phyloP scores from a whole-genome alignment of 176 grass and related monocot species.

The Eremochloa ophiuroides region DNA sequence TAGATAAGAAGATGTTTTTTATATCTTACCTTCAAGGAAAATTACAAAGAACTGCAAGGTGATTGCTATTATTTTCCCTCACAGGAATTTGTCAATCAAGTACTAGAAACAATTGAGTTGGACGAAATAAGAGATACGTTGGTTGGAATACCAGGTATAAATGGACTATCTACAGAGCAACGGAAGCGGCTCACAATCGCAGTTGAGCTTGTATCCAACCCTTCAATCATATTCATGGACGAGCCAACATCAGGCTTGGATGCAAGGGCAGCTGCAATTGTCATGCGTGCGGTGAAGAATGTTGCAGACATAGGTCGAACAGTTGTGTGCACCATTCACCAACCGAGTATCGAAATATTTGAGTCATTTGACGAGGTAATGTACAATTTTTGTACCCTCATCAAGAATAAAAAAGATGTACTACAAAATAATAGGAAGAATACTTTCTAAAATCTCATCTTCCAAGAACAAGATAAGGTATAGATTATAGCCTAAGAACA shows the following conservation, averaged over 20 bases:
- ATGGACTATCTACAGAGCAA: slow-evolving; percentile 64
- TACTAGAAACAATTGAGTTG: slow-evolving; percentile 70
- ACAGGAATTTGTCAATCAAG: slow-evolving; percentile 69
- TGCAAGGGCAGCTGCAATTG: slow-evolving; percentile 58
- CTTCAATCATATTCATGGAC: slow-evolving; percentile 73
- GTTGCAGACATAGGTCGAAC: slow-evolving; percentile 60
- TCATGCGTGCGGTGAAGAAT: slow-evolving; percentile 76
- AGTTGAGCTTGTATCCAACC: slow-evolving; percentile 67
- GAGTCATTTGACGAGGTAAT: slow-evolving; percentile 72
- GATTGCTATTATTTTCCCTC: neutral
- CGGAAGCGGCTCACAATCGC: slow-evolving; percentile 63
- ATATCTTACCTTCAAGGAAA: neutral
- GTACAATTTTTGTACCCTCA: neutral
- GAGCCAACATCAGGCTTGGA: slow-evolving; percentile 68
- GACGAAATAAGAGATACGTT: slow-evolving; percentile 51
- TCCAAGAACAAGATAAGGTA: neutral
- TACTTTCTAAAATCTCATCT: neutral
- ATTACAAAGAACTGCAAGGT: neutral
- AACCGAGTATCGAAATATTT: slow-evolving; percentile 72
- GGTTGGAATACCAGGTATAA: slow-evolving; percentile 45
- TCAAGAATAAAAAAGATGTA: neutral
- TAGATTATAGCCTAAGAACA: too few species aligned
- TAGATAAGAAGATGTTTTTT: too few species aligned
- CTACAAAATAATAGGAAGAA: neutral
- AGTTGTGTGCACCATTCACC: slow-evolving; percentile 70